Evolutionary conservation across 2,329 filamentous ascomycete genomes (phyloP).

Genomic region (Cercospora zeina): DNA sequence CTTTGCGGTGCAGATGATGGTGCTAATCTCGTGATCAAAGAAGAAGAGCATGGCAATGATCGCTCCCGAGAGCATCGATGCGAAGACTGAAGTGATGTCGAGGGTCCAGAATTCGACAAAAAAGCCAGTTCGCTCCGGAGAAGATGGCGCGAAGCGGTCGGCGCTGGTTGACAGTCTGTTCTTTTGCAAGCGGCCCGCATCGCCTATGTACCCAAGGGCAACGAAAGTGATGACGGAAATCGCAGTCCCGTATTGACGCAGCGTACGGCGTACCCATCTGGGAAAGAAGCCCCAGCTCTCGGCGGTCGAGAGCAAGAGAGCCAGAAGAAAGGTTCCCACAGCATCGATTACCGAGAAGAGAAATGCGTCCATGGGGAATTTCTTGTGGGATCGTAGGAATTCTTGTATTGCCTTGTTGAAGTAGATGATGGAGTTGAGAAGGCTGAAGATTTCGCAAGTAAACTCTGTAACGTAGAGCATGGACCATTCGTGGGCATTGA

Average conservation of each 20-base stretch:
- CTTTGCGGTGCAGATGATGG: constrained; percentile 65
- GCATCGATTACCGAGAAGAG: constrained; percentile 66
- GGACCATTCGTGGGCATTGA: constrained; percentile 69
- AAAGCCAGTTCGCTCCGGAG: constrained; percentile 56
- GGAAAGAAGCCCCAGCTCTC: constrained; percentile 52
- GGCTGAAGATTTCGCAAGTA: constrained; percentile 65
- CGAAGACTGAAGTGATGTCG: constrained; percentile 60
- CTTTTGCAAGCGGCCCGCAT: constrained; percentile 60
- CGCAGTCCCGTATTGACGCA: constrained; percentile 65
- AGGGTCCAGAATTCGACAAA: constrained; percentile 66
- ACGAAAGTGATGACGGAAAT: constrained; percentile 68
- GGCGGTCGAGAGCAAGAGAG: constrained; percentile 62
- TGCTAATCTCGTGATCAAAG: constrained; percentile 69
- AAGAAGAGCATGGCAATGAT: constrained; percentile 68
- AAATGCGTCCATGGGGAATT: constrained; percentile 62
- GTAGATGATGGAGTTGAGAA: constrained; percentile 68
- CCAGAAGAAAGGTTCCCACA: constrained; percentile 63
- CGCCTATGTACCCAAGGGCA: constrained; percentile 61
- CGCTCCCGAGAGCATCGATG: constrained; percentile 61
- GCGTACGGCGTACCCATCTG: constrained; percentile 60
- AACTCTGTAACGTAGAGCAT: constrained; percentile 70
- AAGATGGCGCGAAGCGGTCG: constrained; percentile 8
- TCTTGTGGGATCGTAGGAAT: constrained; percentile 58
- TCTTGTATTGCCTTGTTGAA: constrained; percentile 65
- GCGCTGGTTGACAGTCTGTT: constrained; percentile 26